Percentiles rank a stretch among this genome's conserved stretches.
These are phyloP conservation scores for Polyporus arcularius DNA, from an alignment of 768 basidiomycete genomes.

Conservation along the genomic window DNA sequence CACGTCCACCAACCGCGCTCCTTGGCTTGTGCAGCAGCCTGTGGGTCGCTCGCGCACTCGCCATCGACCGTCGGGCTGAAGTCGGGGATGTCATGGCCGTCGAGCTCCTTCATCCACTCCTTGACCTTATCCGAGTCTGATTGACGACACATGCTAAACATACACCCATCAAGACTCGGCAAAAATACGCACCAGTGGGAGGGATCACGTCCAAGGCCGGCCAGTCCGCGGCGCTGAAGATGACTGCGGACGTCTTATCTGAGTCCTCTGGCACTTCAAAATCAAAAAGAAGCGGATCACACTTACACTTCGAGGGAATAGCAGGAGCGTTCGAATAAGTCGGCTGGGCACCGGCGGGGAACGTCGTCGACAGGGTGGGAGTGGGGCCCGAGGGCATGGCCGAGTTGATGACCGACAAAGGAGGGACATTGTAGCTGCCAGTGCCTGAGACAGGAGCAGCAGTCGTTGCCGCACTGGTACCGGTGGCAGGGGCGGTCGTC, in stretches of 20 bases:
- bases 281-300: constrained; percentile 4
- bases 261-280: not conserved
- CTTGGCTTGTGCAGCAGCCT: constrained; percentile 55
- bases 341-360: constrained; percentile 57
- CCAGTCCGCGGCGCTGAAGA: constrained; percentile 52
- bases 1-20: constrained; percentile 91
- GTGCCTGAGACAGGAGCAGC: constrained; percentile 22
- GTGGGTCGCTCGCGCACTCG: constrained; percentile 63
- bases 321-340: constrained; percentile 65
- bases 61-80: constrained; percentile 65
- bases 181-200: constrained; percentile 47
- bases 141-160: constrained; percentile 5
- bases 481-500: constrained; percentile 7
- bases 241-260: constrained; percentile 36
- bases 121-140: constrained; percentile 63
- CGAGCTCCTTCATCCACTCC: constrained; percentile 75
- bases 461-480: constrained; percentile 19
- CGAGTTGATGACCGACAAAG: constrained; percentile 57
- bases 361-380: constrained; percentile 53
- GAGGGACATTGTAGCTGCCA: constrained; percentile 52
- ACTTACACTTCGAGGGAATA: constrained; percentile 66
- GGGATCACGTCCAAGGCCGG: constrained; percentile 64
- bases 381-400: constrained; percentile 62
- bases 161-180: not conserved
- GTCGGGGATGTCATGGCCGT: constrained; percentile 69